phyloP scores from a whole-genome alignment of 805 yeast genomes.

The Ogataea chonburiensis region DNA sequence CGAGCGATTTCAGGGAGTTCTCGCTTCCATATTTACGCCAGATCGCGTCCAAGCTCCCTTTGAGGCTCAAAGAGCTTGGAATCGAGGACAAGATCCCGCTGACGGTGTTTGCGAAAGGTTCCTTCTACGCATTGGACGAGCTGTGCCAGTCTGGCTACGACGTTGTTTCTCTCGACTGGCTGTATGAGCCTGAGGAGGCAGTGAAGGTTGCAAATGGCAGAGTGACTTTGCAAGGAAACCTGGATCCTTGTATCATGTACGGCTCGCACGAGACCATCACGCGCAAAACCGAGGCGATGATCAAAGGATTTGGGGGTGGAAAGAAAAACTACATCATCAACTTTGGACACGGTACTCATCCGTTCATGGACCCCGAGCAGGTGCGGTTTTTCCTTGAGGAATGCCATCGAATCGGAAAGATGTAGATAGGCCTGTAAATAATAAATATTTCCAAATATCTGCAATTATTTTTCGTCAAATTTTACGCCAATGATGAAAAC shows the following conservation, averaged over 20 bases:
- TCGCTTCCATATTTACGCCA: conserved; percentile 84
- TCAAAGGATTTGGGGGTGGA: conserved; percentile 90
- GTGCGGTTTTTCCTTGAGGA: conserved; percentile 82
- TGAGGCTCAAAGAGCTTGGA: conserved; percentile 69
- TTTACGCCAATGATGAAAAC: conserved; percentile 4
- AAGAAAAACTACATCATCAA: conserved; percentile 88
- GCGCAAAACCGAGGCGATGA: conserved; percentile 82
- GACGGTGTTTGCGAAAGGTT: conserved; percentile 91
- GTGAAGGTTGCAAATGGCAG: conserved; percentile 70
- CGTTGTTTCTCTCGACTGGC: conserved; percentile 92
- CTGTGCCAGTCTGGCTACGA: conserved; percentile 80
- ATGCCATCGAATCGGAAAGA: conserved; percentile 72
- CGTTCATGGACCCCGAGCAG: conserved; percentile 93
- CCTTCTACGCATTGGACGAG: conserved; percentile 93
- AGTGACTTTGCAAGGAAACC: conserved; percentile 87
- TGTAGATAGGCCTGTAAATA: conserved; percentile 1
- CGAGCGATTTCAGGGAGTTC: conserved; percentile 82
- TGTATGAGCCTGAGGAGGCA: conserved; percentile 81
- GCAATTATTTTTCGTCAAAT: conserved; percentile 3
- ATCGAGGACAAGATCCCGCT: conserved; percentile 72
- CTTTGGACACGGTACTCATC: conserved; percentile 98
- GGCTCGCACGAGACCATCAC: conserved; percentile 83
- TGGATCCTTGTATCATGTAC: conserved; percentile 93
- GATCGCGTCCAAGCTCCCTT: conserved; percentile 67
- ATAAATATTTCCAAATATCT: background rate